phyloP scores from a whole-genome alignment of 2,329 filamentous ascomycete species.

The Talaromyces funiculosus region DNA sequence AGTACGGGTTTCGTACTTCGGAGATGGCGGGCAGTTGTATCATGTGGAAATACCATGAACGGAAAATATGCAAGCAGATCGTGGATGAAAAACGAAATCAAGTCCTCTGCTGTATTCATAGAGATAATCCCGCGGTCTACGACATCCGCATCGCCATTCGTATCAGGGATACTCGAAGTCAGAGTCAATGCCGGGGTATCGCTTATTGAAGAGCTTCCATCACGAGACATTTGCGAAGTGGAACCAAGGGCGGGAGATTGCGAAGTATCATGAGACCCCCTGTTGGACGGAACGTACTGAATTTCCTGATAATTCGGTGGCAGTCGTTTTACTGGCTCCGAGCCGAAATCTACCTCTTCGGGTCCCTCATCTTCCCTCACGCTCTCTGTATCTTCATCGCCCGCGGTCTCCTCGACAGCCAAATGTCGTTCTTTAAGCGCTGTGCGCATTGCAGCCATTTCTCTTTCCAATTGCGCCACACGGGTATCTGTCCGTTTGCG shows the following conservation, averaged over 20 bases:
- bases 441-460: constrained; percentile 35
- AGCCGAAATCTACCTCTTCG: constrained; percentile 20
- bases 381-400: constrained; percentile 23
- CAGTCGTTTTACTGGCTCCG: constrained; percentile 18
- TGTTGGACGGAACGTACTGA: neutral
- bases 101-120: constrained; percentile 26
- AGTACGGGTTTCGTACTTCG: constrained; percentile 53
- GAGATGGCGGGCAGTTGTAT: constrained; percentile 27
- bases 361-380: constrained; percentile 21
- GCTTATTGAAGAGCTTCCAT: constrained; percentile 17
- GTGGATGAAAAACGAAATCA: constrained; percentile 28
- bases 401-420: constrained; percentile 23
- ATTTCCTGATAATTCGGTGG: constrained; percentile 19
- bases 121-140: constrained; percentile 30
- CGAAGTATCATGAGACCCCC: neutral
- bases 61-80: constrained; percentile 28
- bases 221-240: constrained; percentile 18
- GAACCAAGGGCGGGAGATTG: constrained; percentile 22
- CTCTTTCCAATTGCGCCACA: constrained; percentile 32
- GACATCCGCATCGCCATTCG: constrained; percentile 21
- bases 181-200: constrained; percentile 18
- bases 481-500: constrained; percentile 34
- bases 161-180: constrained; percentile 19
- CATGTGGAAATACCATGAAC: constrained; percentile 24
- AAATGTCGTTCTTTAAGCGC: constrained; percentile 28